A percentile compares a stretch with the other conserved stretches of the same genome.
phyloP scores from a whole-genome alignment of 805 yeast genomes.

The Candida maris region DNA sequence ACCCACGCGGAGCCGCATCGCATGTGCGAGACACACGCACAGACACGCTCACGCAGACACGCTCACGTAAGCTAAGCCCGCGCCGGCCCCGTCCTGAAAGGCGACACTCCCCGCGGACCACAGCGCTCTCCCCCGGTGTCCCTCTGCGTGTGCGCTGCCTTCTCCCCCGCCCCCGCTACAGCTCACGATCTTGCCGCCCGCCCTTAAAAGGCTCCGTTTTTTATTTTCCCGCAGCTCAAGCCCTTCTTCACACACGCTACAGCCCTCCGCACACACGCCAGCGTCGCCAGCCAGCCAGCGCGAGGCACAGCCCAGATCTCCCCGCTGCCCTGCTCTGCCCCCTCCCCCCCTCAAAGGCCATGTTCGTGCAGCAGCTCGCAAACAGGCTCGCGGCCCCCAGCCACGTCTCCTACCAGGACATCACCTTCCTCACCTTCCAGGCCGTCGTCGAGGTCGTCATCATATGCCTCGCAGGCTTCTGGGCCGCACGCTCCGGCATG shows the following conservation, averaged over 20 bases:
- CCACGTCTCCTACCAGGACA: slow-evolving; percentile 30
- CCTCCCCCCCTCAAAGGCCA: slow-evolving; percentile 4
- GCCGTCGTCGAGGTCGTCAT: slow-evolving; percentile 89
- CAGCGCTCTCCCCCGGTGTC: slow-evolving; percentile 9
- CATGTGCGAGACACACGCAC: too few species aligned
- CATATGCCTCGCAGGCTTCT: slow-evolving; percentile 80
- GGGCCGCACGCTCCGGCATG: slow-evolving; percentile 73
- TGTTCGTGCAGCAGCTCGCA: slow-evolving; percentile 8
- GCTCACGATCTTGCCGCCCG: too few species aligned
- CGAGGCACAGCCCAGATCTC: neutral
- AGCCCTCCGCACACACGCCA: neutral
- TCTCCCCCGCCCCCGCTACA: too few species aligned
- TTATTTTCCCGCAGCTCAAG: too few species aligned
- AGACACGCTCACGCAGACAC: too few species aligned
- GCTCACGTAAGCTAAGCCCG: too few species aligned
- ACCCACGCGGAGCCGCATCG: too few species aligned
- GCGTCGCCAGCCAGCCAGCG: neutral
- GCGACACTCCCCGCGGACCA: neutral
- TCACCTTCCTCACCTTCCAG: slow-evolving; percentile 74
- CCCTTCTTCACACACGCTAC: slow-evolving; percentile 3
- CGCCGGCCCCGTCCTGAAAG: too few species aligned
- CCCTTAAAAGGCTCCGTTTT: too few species aligned
- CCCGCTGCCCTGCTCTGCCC: neutral
- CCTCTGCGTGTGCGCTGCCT: too few species aligned
- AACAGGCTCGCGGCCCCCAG: slow-evolving; percentile 4